Evolutionary conservation across 2,329 filamentous ascomycete genomes (phyloP), one percentile per base, ranked within the genome.

Genomic region (Trichoderma hamatum): DNA sequence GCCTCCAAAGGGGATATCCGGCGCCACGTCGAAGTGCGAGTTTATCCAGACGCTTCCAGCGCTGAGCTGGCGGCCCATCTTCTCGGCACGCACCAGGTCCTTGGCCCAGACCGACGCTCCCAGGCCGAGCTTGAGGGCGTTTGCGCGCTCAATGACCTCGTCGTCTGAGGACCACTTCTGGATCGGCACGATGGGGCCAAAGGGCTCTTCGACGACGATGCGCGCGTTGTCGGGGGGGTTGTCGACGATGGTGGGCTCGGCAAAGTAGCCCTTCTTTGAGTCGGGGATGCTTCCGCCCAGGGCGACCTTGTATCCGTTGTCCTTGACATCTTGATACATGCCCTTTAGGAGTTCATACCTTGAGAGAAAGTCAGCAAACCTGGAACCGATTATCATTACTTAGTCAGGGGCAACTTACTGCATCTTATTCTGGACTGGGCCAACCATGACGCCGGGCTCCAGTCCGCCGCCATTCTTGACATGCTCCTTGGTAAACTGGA

Each of bases 111-210:
- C 79, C 0, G 86, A 83, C 3, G 84, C 83, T 7, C 85, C 86
- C 0, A 89, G 79, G 1, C 87, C 87, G 72, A 86, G 88, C 2
- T 81, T 83, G 1, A 84, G 85, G 70, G 87, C 72, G 58, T 81
- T 81, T 0, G 78, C 78, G 9, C 75, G 73, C 5, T 55, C 64
- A 1, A 81, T 61, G 0, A 77, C 79, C 51, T 81, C 78, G 0
- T 73, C 73, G 30, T 81, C 79, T 0, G 74, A 75, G 24, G 72
- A 72, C 67, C 81, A 80, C 79, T 70, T 83, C 65, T 83, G 83
- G 71, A 90, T 84, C 28, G 84, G 84, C 0, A 88, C 84, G 4
- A 91, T 88, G 0, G 89, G 88, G 0, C 89, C 88, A 71, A 91
- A 91, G 0, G 90, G 83, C 70, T 90, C 88, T 71, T 90, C 87